phyloP scores from a whole-genome alignment of 495 filamentous ascomycete genomes.

The Penicillium chermesinum region DNA sequence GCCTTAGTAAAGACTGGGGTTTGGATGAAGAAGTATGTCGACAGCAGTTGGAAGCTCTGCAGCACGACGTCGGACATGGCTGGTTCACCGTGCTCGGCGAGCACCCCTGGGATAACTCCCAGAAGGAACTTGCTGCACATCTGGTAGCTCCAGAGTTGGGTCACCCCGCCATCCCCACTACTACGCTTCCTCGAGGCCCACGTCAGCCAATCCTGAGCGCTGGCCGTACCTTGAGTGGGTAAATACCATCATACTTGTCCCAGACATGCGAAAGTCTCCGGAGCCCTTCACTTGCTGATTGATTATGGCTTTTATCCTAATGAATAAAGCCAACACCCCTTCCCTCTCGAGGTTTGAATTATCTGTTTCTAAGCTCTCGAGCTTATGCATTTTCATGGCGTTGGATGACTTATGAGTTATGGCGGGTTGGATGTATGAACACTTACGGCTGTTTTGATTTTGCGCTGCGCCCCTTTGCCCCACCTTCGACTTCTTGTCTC shows the following conservation, averaged over 20 bases:
- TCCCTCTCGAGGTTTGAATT: neutral
- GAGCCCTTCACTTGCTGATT: neutral
- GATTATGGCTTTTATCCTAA: neutral
- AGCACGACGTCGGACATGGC: slow-evolving; percentile 73
- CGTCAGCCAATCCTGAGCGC: slow-evolving; percentile 51
- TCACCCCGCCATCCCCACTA: slow-evolving; percentile 34
- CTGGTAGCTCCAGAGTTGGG: slow-evolving; percentile 31
- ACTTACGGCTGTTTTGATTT: slow-evolving; percentile 31
- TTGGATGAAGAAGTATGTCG: slow-evolving; percentile 72
- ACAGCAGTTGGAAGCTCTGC: slow-evolving; percentile 77
- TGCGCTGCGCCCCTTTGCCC: slow-evolving; percentile 28
- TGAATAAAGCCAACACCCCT: neutral
- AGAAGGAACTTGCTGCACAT: slow-evolving; percentile 24
- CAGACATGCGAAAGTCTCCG: neutral
- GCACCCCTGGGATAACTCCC: slow-evolving; percentile 53
- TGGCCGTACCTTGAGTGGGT: slow-evolving; percentile 42
- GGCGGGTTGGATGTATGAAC: slow-evolving; percentile 45
- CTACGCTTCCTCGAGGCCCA: slow-evolving; percentile 32
- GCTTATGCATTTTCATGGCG: slow-evolving; percentile 40
- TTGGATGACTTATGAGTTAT: slow-evolving; percentile 40
- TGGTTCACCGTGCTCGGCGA: slow-evolving; percentile 86
- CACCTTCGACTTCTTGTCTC: slow-evolving; percentile 19
- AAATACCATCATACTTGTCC: slow-evolving; percentile 1
- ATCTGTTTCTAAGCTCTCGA: neutral
- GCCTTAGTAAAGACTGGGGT: slow-evolving; percentile 50